Evolutionary conservation across 164 flowering plant genomes (phyloP).

Genomic region (Aristolochia californica): DNA sequence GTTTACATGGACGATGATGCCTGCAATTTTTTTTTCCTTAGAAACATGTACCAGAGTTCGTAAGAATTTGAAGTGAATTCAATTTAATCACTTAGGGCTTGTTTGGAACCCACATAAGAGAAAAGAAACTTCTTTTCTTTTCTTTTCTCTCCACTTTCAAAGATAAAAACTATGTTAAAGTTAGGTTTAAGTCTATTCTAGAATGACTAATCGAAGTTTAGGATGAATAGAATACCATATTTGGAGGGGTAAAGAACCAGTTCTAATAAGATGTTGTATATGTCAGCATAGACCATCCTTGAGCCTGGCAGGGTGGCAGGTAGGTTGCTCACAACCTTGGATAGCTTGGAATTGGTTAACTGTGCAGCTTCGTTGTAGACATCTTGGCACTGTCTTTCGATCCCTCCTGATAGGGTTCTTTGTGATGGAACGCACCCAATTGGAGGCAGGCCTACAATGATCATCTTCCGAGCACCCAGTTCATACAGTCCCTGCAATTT

Average conservation of each 20-base stretch:
- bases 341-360: slow-evolving; percentile 24
- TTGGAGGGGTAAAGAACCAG: slow-evolving; percentile 19
- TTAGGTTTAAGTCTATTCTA: too few relatives aligned
- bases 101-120: too few relatives aligned
- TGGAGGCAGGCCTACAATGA: slow-evolving; percentile 22
- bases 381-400: slow-evolving; percentile 16
- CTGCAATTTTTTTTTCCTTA: too few relatives aligned
- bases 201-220: not conserved
- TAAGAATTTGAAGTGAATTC: too few relatives aligned
- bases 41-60: too few relatives aligned
- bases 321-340: slow-evolving; percentile 4
- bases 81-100: too few relatives aligned
- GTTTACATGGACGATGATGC: too few relatives aligned
- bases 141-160: too few relatives aligned
- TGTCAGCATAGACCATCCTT: slow-evolving; percentile 15
- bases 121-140: too few relatives aligned
- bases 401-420: slow-evolving; percentile 32
- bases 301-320: slow-evolving; percentile 1
- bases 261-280: slow-evolving; percentile 24
- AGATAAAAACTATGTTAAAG: too few relatives aligned
- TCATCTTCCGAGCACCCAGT: slow-evolving; percentile 29
- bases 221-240: slow-evolving; percentile 10
- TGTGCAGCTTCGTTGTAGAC: slow-evolving; percentile 17
- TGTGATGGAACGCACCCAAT: slow-evolving; percentile 33
- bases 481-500: slow-evolving; percentile 16